Conservation (phyloP, 1,284 basidiomycete species). For the Boletus semigastroideus region DNA sequence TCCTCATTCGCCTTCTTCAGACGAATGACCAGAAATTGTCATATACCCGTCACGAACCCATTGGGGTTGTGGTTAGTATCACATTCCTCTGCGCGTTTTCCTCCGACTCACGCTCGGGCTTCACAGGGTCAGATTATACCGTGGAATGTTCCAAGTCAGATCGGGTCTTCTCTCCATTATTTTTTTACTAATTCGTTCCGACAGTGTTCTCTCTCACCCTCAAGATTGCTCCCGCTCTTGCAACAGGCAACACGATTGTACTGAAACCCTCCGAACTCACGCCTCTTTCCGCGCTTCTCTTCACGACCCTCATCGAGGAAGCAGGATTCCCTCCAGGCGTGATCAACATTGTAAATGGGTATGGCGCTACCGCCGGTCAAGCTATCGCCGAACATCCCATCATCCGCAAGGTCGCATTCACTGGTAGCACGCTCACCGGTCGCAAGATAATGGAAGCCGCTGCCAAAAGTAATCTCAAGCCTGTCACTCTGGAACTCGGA, state of each 20-base stretch:
- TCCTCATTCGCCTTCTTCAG: neutral
- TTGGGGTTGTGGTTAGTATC: conserved; percentile 14
- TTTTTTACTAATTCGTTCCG: neutral
- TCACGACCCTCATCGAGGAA: conserved; percentile 28
- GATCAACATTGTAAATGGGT: conserved; percentile 67
- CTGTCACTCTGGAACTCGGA: conserved; percentile 70
- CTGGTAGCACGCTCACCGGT: conserved; percentile 61
- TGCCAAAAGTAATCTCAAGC: conserved; percentile 68
- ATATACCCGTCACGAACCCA: conserved; percentile 14
- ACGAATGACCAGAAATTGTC: conserved; percentile 7
- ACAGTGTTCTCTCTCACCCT: conserved; percentile 53
- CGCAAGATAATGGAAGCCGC: conserved; percentile 69
- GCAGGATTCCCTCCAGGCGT: conserved; percentile 69
- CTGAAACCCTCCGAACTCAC: conserved; percentile 74
- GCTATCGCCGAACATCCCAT: conserved; percentile 42
- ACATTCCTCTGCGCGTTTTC: neutral
- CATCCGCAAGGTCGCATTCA: conserved; percentile 51
- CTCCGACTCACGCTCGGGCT: neutral
- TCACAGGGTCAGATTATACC: conserved; percentile 14
- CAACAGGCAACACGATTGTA: conserved; percentile 66
- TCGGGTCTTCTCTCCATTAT: neutral
- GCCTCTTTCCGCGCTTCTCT: conserved; percentile 46
- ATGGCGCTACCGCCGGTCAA: conserved; percentile 38
- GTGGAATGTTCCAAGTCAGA: conserved; percentile 7
- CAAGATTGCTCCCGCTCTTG: conserved; percentile 73